Evolutionary conservation across 2,329 filamentous ascomycete species (phyloP), one percentile per base, ranked within the genome.

Genomic region (Ascochyta rabiei): DNA sequence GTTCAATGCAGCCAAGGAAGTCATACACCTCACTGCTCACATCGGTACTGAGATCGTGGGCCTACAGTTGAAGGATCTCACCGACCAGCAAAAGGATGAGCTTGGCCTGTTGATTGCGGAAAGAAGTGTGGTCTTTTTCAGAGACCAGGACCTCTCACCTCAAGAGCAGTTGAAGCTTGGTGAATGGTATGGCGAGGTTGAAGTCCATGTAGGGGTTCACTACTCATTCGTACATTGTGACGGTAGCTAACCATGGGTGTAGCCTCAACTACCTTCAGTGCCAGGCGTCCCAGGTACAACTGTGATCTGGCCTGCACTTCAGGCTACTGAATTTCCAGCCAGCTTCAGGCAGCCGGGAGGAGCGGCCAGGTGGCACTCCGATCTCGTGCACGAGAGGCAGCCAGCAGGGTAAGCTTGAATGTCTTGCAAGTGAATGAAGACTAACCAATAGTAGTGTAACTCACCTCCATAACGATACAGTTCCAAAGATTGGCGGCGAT

Each of bases 251-350:
- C 18, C 12, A 16, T 1, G 21, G 6, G 6, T 35, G 16, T 37
- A 89, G 84, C 88, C 88, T 0, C 88, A 90, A 83, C 86, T 84
- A 0, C 83, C 88, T 0, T 85, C 89, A 39, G 87, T 90, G 0
- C 88, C 88, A 0, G 88, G 87, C 1, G 76, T 89, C 0, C 78
- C 80, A 0, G 88, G 87, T 0, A 84, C 68, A 1, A 84, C 81
- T 0, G 85, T 90, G 5, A 87, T 90, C 42, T 90, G 88, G 88
- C 88, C 88, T 0, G 87, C 82, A 30, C 80, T 90, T 0, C 79
- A 81, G 67, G 86, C 86, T 0, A 86, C 83, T 0, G 88, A 90
- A 68, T 70, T 76, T 1, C 70, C 79, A 2, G 82, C 86, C 4
- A 82, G 79, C 66, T 90, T 90, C 77, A 82, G 88, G 51, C 80